These are phyloP conservation scores for Lachancea fermentati DNA, from an alignment of 805 yeast species.

Conservation along the genomic window DNA sequence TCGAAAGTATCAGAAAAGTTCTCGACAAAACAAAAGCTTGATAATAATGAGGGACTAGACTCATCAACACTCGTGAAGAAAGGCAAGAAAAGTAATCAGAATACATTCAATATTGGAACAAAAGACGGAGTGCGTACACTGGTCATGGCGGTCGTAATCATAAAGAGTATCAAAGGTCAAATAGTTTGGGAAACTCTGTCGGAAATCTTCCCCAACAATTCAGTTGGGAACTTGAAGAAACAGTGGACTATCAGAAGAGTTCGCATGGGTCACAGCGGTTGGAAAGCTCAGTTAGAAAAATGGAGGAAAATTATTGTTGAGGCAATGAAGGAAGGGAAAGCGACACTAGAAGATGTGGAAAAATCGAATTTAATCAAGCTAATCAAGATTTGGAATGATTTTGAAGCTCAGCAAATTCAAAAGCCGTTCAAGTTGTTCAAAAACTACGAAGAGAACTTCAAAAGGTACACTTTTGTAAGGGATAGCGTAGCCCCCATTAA, in stretches of 20 bases:
- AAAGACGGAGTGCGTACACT: constrained; percentile 48
- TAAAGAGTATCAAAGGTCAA: constrained; percentile 53
- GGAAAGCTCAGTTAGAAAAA: constrained; percentile 45
- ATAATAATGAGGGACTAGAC: too few relatives aligned
- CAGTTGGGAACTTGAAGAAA: constrained; percentile 44
- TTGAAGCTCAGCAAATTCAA: constrained; percentile 33
- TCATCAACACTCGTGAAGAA: background rate
- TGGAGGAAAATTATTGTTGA: constrained; percentile 64
- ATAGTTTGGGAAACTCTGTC: constrained; percentile 66
- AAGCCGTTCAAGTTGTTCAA: constrained; percentile 20
- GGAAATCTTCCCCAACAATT: constrained; percentile 37
- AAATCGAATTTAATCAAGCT: constrained; percentile 47
- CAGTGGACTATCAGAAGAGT: constrained; percentile 61
- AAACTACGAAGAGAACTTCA: constrained; percentile 43
- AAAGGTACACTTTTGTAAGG: constrained; percentile 40
- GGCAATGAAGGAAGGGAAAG: constrained; percentile 51
- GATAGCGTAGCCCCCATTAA: constrained; percentile 10
- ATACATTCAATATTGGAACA: constrained; percentile 26
- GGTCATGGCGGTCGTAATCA: constrained; percentile 60
- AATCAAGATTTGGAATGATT: constrained; percentile 59
- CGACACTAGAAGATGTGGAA: constrained; percentile 45
- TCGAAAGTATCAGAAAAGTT: too few relatives aligned
- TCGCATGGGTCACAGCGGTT: constrained; percentile 53
- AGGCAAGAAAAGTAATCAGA: background rate
- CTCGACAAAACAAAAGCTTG: too few relatives aligned